Evolutionary conservation across 805 yeast genomes (phyloP), one percentile per base, ranked within the genome.

Genomic region (Wickerhamomyces xylosicus): DNA sequence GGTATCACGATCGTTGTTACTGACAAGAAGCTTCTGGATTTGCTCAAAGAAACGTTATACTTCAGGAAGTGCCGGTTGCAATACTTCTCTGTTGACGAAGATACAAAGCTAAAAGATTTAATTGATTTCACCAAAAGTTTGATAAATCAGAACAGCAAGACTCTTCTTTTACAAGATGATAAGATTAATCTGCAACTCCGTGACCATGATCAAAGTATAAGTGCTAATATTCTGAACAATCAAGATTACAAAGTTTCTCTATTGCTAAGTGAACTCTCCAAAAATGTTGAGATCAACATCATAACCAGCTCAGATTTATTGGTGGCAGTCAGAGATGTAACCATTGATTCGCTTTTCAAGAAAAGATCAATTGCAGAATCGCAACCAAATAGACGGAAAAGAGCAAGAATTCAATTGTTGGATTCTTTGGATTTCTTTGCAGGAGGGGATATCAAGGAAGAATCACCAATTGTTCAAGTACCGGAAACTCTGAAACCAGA

Each of bases 361-460:
- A 31, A 31, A 14, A 15, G 33, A 31, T 19, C 6, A 7, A 17
- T 15, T 15, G 19, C 5, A 7, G 8, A 5, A 8, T 5, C 19
- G 7, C 9, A 31, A 16, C 19, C 5, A 35, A 50, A 44, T 32
- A 37, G 38, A 32, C 41, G 48, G 25, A 40, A 42, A 8, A 35
- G 43, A n/a, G 21, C 29, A 4, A 46, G 46, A 25, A 52, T 64
- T 2, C 46, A 59, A 41, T 57, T 65, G 1, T 44, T 64, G 25
- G 61, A 62, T 34, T 58, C 63, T 35, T 46, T 64, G 31, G 53
- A 53, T 22, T 62, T 57, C 44, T 64, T 64, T 48, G 69, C 62
- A 4, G 70, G 69, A 22, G 68, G 69, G 20, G 48, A 41, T 14
- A 25, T 43, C 17, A 10, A 13, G 6, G 15, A 18, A 4, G 18